A percentile compares a stretch with the other conserved stretches of the same genome.
These are phyloP conservation scores for Usnea hakonensis DNA, from an alignment of 495 filamentous ascomycete species.

Conservation along the genomic window DNA sequence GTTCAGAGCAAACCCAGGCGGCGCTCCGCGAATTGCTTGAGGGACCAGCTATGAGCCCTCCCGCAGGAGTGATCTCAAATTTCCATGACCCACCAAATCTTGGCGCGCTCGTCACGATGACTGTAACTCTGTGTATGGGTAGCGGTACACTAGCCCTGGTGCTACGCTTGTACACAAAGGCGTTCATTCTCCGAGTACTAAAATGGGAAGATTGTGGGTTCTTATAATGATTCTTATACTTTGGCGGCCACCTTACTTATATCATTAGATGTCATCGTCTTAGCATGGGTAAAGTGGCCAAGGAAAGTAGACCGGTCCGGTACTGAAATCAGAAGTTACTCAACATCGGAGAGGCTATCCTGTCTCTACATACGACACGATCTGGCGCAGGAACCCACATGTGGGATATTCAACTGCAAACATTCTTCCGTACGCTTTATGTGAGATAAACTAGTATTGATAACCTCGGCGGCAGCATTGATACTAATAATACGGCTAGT, in stretches of 20 bases:
- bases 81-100: conserved; percentile 1
- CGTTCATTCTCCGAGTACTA: conserved; percentile 5
- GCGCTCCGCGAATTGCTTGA: no score
- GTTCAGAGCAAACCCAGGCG: conserved; percentile 2
- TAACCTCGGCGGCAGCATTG: neutral
- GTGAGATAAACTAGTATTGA: neutral
- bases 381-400: conserved; percentile 10
- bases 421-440: conserved; percentile 16
- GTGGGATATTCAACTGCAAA: conserved; percentile 17
- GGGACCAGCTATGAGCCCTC: conserved; percentile 10
- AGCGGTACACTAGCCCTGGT: conserved; percentile 4
- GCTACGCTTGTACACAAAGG: conserved; percentile 17
- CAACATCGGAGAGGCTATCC: neutral
- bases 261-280: conserved; percentile 9
- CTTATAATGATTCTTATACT: no score
- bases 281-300: conserved; percentile 12
- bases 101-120: neutral
- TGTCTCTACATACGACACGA: neutral
- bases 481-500: neutral
- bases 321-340: neutral
- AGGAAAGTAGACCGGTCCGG: neutral
- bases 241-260: neutral
- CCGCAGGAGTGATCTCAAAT: conserved; percentile 1
- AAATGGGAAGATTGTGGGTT: conserved; percentile 18
- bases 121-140: neutral